A percentile compares a stretch with the other conserved stretches of the same genome.
phyloP scores from a whole-genome alignment of 192 early-diverging fungal genomes.

The Entomortierella lignicola region DNA sequence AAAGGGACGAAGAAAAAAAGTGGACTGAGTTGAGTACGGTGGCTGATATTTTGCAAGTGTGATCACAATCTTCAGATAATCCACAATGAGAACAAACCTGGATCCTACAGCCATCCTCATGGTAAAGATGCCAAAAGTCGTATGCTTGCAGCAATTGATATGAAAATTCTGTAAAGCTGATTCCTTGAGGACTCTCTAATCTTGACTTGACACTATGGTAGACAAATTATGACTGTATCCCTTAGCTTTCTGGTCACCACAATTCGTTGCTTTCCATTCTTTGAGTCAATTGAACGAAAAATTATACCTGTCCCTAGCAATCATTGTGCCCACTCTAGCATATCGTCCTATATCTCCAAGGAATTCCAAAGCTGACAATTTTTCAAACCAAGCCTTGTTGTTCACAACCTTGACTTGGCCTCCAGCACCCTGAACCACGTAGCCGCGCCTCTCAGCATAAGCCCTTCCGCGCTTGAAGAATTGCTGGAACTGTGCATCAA shows the following conservation, averaged over 20 bases:
- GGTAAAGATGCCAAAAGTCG: conserved; percentile 90
- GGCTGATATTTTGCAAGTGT: no score
- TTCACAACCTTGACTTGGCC: conserved; percentile 71
- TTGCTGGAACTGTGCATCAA: conserved; percentile 75
- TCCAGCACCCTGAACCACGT: conserved; percentile 16
- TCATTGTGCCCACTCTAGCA: conserved; percentile 85
- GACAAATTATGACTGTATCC: no score
- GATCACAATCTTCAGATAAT: no score
- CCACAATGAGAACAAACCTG: conserved; percentile 59
- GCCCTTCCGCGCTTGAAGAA: conserved; percentile 73
- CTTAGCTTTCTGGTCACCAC: no score
- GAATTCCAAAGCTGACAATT: conserved; percentile 81
- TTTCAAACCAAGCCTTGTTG: conserved; percentile 84
- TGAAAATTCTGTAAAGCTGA: conserved; percentile 96
- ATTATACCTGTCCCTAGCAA: conserved; percentile 82
- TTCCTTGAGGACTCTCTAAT: conserved; percentile 82
- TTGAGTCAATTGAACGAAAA: no score
- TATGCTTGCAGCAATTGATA: conserved; percentile 97
- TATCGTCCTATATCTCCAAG: conserved; percentile 82
- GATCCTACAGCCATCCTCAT: conserved; percentile 68
- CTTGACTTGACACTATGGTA: conserved; percentile 79
- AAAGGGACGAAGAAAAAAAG: not conserved
- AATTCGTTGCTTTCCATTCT: no score
- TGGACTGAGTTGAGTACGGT: not conserved
- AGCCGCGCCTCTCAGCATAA: conserved; percentile 56